Evolutionary conservation across 176 grass and related monocot species (phyloP).

Genomic region (Cenchrus fungigraminus): DNA sequence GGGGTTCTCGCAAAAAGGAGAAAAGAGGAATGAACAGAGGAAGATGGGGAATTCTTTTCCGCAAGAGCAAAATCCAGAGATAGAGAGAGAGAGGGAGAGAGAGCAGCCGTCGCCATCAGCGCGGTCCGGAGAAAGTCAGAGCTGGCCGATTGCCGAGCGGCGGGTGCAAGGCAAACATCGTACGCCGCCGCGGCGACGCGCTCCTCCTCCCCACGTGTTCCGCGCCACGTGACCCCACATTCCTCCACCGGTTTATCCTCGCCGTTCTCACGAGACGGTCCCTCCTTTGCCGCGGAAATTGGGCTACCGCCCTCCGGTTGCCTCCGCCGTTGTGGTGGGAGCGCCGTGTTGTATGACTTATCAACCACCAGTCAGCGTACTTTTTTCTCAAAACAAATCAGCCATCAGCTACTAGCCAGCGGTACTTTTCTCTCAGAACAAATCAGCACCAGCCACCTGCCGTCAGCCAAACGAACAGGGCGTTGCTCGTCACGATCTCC

Average conservation of each 20-base stretch:
- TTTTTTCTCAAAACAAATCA: too few species aligned
- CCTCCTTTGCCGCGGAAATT: neutral
- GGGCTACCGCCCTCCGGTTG: neutral
- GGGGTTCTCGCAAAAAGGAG: neutral
- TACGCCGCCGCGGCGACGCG: neutral
- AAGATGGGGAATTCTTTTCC: neutral
- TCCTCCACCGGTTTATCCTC: neutral
- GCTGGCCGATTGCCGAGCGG: neutral
- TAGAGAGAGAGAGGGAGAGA: too few species aligned
- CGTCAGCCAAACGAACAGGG: too few species aligned
- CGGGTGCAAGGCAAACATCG: conserved; percentile 19
- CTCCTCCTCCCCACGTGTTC: neutral
- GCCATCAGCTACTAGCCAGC: too few species aligned
- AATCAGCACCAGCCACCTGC: too few species aligned
- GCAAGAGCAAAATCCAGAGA: neutral
- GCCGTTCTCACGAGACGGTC: neutral
- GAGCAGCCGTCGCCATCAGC: conserved; percentile 5
- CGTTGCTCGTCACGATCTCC: neutral
- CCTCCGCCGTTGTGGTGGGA: neutral
- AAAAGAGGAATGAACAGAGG: neutral
- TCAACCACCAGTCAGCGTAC: too few species aligned
- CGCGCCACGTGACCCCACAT: conserved; percentile 16
- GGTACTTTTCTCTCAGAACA: too few species aligned
- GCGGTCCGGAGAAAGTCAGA: conserved; percentile 12
- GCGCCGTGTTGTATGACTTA: too few species aligned